Percentiles rank a stretch among this genome's conserved stretches.
Conservation (phyloP, 352 stramenopile genomes). For the Pythium monospermum region DNA sequence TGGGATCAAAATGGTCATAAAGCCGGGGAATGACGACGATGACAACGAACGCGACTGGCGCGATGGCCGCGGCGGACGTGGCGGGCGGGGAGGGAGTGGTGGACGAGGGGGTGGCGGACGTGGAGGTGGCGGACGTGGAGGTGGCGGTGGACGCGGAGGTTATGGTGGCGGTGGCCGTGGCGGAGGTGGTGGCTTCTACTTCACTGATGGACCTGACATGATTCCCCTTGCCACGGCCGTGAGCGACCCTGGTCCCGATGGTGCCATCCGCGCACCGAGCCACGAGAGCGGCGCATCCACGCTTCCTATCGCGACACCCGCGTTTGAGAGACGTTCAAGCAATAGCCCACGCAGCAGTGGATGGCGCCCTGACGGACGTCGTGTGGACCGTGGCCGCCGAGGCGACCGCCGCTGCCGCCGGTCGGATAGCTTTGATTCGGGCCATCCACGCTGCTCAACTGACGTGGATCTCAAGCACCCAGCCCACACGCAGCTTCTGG, state of each 20-base stretch:
- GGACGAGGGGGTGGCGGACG: conserved; percentile 3
- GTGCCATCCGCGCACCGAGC: too few relatives aligned
- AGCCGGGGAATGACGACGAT: not conserved
- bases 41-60: not conserved
- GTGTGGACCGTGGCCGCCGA: conserved; percentile 6
- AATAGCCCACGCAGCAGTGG: too few relatives aligned
- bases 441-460: conserved; percentile 8
- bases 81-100: not conserved
- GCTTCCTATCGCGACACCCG: too few relatives aligned
- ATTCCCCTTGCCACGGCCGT: too few relatives aligned
- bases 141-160: conserved; percentile 1
- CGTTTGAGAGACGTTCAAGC: too few relatives aligned
- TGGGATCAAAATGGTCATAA: conserved; percentile 13
- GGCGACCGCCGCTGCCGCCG: conserved; percentile 15
- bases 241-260: too few relatives aligned
- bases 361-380: conserved; percentile 8
- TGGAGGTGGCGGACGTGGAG: conserved; percentile 8
- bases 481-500: conserved; percentile 41
- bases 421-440: conserved; percentile 50
- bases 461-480: conserved; percentile 28
- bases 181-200: too few relatives aligned
- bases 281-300: too few relatives aligned
- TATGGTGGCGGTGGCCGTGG: conserved; percentile 8
- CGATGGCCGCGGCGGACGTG: not conserved
- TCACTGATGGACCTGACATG: too few relatives aligned